These are phyloP conservation scores for Aspergillus avenaceus DNA, from an alignment of 495 filamentous ascomycete genomes.

Conservation along the genomic window DNA sequence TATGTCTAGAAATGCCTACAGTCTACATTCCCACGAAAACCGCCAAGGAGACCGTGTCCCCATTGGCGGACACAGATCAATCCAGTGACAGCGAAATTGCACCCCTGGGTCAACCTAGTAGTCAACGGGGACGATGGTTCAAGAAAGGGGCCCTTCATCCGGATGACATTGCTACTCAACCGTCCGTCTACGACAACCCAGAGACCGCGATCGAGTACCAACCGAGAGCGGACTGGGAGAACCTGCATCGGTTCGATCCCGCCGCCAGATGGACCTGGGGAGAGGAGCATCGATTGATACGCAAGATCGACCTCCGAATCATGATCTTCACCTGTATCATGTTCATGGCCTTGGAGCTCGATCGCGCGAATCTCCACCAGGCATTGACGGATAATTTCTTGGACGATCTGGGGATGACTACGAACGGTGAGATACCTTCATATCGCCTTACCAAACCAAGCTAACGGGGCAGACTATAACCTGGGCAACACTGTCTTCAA, in stretches of 20 bases:
- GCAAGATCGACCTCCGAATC: constrained; percentile 38
- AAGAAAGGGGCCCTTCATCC: constrained; percentile 14
- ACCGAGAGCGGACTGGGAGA: constrained; percentile 39
- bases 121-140: neutral
- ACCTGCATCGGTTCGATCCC: constrained; percentile 38
- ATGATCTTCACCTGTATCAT: constrained; percentile 56
- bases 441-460: neutral
- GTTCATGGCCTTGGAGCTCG: constrained; percentile 68
- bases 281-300: constrained; percentile 25
- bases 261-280: constrained; percentile 34
- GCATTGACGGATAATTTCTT: constrained; percentile 49
- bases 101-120: neutral
- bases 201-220: constrained; percentile 38
- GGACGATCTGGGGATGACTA: constrained; percentile 43
- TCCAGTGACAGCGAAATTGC: neutral
- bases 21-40: neutral
- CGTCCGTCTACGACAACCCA: constrained; percentile 35
- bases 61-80: neutral
- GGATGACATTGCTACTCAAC: constrained; percentile 48
- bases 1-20: neutral
- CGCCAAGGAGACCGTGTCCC: neutral
- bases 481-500: constrained; percentile 24
- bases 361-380: constrained; percentile 50
- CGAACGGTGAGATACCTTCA: constrained; percentile 27
- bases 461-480: constrained; percentile 23